phyloP scores from a whole-genome alignment of 2,329 filamentous ascomycete genomes.

The Pezizomycotina sp. region DNA sequence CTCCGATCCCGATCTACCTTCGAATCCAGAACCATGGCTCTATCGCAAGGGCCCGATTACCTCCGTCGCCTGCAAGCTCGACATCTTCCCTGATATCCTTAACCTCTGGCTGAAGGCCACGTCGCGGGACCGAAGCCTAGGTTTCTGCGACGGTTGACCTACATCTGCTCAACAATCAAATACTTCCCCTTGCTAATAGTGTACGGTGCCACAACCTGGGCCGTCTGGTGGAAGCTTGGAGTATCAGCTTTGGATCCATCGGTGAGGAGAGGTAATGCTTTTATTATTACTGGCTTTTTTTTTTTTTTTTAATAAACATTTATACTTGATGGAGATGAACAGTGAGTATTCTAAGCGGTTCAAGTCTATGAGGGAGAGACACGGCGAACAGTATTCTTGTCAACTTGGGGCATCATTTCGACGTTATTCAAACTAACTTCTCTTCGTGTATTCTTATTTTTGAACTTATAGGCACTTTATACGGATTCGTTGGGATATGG shows the following conservation, averaged over 20 bases:
- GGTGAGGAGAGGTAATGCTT: no score
- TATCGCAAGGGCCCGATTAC: no score
- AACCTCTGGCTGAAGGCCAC: conserved; percentile 9
- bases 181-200: conserved; percentile 85
- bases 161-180: conserved; percentile 54
- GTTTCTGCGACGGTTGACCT: conserved; percentile 22
- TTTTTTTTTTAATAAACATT: conserved; percentile 14
- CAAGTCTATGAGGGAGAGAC: no score
- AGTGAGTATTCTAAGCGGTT: no score
- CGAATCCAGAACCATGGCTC: neutral
- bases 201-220: conserved; percentile 83
- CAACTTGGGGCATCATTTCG: no score
- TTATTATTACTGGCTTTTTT: conserved; percentile 31
- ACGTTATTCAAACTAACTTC: no score
- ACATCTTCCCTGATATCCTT: conserved; percentile 15
- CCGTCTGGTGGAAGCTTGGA: conserved; percentile 62
- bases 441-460: no score
- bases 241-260: conserved; percentile 42
- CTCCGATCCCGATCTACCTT: neutral
- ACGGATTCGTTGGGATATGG: conserved; percentile 47
- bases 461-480: conserved; percentile 33
- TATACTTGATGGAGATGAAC: no score
- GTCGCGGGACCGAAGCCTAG: conserved; percentile 15
- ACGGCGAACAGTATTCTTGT: no score
- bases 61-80: conserved; percentile 5